Evolutionary conservation across 106 monocot species (phyloP).

Genomic region (Apostasia ramifera): DNA sequence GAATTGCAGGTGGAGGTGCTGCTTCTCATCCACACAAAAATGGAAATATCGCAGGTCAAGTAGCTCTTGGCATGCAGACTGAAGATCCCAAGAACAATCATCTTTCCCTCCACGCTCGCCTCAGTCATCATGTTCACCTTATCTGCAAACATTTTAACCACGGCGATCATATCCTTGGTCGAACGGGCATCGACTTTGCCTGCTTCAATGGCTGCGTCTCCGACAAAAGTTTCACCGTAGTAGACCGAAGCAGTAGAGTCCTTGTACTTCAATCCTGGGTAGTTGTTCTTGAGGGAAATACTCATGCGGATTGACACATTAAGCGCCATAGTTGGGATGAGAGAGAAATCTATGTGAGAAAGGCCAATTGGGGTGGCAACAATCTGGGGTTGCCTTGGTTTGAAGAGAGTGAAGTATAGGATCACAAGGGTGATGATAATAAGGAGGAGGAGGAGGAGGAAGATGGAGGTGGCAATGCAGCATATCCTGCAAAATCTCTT

Average conservation of each 20-base stretch:
- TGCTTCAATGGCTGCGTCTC: slow-evolving; percentile 13
- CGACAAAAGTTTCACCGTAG: slow-evolving; percentile 27
- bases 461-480: neutral
- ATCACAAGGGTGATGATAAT: slow-evolving; percentile 10
- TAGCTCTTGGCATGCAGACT: slow-evolving; percentile 14
- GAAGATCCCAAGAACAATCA: slow-evolving; percentile 15
- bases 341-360: slow-evolving; percentile 7
- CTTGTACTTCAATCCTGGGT: slow-evolving; percentile 24
- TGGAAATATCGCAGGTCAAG: slow-evolving; percentile 15
- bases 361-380: slow-evolving; percentile 7
- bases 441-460: slow-evolving; percentile 21
- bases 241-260: slow-evolving; percentile 9
- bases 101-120: slow-evolving; percentile 24
- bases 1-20: slow-evolving; percentile 18
- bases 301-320: slow-evolving; percentile 13
- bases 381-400: slow-evolving; percentile 18
- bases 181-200: slow-evolving; percentile 21
- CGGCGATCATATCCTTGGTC: slow-evolving; percentile 13
- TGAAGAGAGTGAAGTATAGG: slow-evolving; percentile 31
- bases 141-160: slow-evolving; percentile 13
- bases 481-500: slow-evolving; percentile 7
- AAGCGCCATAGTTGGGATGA: neutral
- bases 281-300: slow-evolving; percentile 32
- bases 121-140: slow-evolving; percentile 16
- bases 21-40: neutral